Percentiles rank a stretch among this genome's conserved stretches.
Conservation (phyloP, 495 filamentous ascomycete species). For the Daldinia concentrica region DNA sequence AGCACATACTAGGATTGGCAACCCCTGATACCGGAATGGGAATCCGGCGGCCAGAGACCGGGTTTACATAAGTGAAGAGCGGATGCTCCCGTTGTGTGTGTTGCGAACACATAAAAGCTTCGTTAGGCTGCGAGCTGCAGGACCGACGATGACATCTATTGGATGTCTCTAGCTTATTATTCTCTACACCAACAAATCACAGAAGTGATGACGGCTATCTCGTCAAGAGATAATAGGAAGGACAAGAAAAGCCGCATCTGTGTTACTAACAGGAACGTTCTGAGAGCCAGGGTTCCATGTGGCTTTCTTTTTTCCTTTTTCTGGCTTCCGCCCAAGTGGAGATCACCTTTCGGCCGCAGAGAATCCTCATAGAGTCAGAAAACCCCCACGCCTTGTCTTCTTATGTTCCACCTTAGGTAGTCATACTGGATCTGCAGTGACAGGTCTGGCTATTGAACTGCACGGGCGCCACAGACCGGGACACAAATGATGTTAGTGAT, state of each 20-base stretch:
- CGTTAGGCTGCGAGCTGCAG: constrained; percentile 13
- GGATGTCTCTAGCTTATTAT: background rate
- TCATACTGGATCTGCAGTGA: constrained; percentile 25
- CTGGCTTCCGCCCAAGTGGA: constrained; percentile 5
- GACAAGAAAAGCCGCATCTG: constrained; percentile 13
- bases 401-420: constrained; percentile 13
- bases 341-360: constrained; percentile 13
- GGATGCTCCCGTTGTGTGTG: constrained; percentile 35
- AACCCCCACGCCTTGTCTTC: constrained; percentile 33
- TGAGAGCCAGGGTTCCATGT: constrained; percentile 20
- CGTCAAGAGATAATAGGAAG: constrained; percentile 11
- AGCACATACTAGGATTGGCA: constrained; percentile 23
- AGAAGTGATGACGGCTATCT: background rate
- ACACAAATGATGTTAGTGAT: background rate
- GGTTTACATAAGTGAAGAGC: constrained; percentile 17
- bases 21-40: constrained; percentile 29
- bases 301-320: constrained; percentile 10
- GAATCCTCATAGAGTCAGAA: constrained; percentile 1
- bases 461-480: constrained; percentile 5
- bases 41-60: constrained; percentile 27
- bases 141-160: constrained; percentile 14
- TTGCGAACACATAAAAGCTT: constrained; percentile 15
- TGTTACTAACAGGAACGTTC: background rate
- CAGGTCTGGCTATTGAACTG: constrained; percentile 11
- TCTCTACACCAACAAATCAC: constrained; percentile 4